Percentiles rank a stretch among this genome's conserved stretches.
Evolutionary conservation across 345 rosid species (phyloP).

Genomic region (Boechera retrofracta): DNA sequence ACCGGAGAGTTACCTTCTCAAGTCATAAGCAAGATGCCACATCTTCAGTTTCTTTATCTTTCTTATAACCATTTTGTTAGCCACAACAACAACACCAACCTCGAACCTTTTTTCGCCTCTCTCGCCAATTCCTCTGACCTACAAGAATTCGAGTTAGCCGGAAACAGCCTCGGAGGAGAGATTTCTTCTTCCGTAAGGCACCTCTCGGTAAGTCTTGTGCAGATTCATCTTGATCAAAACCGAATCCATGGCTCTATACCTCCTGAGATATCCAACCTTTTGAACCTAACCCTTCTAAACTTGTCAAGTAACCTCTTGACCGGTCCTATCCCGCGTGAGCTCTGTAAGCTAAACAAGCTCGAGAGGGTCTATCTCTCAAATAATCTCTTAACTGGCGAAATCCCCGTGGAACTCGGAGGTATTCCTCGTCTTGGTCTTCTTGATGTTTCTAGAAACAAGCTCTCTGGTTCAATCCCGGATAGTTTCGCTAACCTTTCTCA

Average conservation of each 20-base stretch:
- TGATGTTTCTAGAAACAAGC: constrained; percentile 80
- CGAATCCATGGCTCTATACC: constrained; percentile 77
- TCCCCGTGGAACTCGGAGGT: constrained; percentile 74
- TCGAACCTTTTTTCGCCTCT: constrained; percentile 74
- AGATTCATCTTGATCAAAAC: constrained; percentile 81
- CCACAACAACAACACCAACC: constrained; percentile 76
- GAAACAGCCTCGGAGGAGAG: constrained; percentile 71
- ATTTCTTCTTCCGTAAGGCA: constrained; percentile 66
- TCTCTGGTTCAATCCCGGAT: constrained; percentile 82
- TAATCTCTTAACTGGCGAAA: constrained; percentile 71
- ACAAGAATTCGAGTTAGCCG: constrained; percentile 81
- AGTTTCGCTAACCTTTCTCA: constrained; percentile 77
- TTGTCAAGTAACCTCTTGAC: constrained; percentile 79
- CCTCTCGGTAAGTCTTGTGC: constrained; percentile 66
- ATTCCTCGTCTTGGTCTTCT: constrained; percentile 80
- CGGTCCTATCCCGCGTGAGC: constrained; percentile 69
- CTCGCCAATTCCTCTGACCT: constrained; percentile 61
- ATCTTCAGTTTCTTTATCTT: constrained; percentile 75
- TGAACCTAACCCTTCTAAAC: constrained; percentile 77
- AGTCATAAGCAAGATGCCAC: constrained; percentile 61
- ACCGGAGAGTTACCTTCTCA: constrained; percentile 76
- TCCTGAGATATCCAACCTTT: constrained; percentile 69
- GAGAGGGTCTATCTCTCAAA: constrained; percentile 84
- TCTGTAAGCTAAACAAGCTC: constrained; percentile 66
- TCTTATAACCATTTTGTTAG: constrained; percentile 76